Evolutionary conservation across 2,329 filamentous ascomycete species (phyloP), one percentile per base, ranked within the genome.

Genomic region (Apiospora pterosperma): DNA sequence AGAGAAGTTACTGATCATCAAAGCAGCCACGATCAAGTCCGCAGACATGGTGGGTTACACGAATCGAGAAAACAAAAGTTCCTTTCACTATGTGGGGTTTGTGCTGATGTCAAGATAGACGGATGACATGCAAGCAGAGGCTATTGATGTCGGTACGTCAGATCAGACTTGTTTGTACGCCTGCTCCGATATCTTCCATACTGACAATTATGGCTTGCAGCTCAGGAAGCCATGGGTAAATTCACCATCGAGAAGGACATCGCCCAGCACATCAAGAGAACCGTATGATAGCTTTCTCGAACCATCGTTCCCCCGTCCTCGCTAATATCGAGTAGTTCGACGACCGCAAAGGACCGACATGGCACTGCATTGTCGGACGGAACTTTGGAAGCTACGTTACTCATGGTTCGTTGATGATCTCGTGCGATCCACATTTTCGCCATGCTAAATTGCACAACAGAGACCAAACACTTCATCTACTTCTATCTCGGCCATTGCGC

Each of bases 391-490:
- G 95, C 81, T 99, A 98, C 73, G 96, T 99, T 62, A 99, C 96
- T 44, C 96, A 99, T 76, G 94, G 94, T 97, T 86, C 67, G 87
- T 68, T 55, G 28, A 34, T 7, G 48, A 19, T 34, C 48, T 34
- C 48, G 16, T 55, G 48, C 28, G 19, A 55, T 59, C 23, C 41
- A 64, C 34, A 23, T 59, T 59, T 41, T 63, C 11, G 59, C 44
- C 41, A 38, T 55, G 23, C 63, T 59, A 36, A 36, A 44, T n/a
- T 21, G 41, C 21, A 34, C 28, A 48, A 41, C 82, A 97, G 96
- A 98, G 80, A 98, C 96, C 34, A 98, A 98, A 83, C 96, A 99
- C 81, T 99, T 99, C 84, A 97, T 99, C 78, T 99, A 99, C 84
- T 99, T 99, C 84, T 99, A 99, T 83, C 91, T 99, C 66, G 96